Evolutionary conservation across 345 rosid genomes (phyloP).

Genomic region (Salix exigua): DNA sequence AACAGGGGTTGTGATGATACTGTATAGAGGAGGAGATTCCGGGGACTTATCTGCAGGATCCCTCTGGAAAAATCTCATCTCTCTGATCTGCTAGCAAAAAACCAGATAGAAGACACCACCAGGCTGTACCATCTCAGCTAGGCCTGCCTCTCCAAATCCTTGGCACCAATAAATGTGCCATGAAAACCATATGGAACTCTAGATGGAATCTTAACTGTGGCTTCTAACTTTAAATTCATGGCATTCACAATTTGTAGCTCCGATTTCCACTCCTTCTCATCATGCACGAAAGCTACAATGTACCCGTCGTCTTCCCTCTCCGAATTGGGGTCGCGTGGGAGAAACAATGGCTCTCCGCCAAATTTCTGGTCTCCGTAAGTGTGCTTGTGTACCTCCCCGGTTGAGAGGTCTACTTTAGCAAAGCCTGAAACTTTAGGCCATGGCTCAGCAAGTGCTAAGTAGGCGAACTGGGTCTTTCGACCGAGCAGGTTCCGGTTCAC

Average conservation of each 20-base stretch:
- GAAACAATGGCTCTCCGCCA: constrained; percentile 88
- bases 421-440: constrained; percentile 96
- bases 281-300: constrained; percentile 73
- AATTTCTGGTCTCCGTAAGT: constrained; percentile 63
- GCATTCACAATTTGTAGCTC: constrained; percentile 84
- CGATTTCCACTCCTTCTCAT: constrained; percentile 72
- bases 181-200: constrained; percentile 96
- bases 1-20: not conserved
- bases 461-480: constrained; percentile 66
- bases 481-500: constrained; percentile 79
- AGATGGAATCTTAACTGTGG: constrained; percentile 70
- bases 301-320: constrained; percentile 80
- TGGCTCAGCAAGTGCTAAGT: constrained; percentile 85
- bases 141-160: constrained; percentile 64
- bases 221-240: constrained; percentile 54
- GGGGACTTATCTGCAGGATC: constrained; percentile 38
- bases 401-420: constrained; percentile 74
- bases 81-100: not conserved
- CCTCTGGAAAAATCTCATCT: constrained; percentile 43
- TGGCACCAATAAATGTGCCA: constrained; percentile 73
- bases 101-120: not conserved
- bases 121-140: constrained; percentile 44
- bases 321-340: constrained; percentile 38
- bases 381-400: constrained; percentile 58
- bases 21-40: constrained; percentile 29